phyloP scores from a whole-genome alignment of 441 rosid genomes.

The Omphalea diandra region DNA sequence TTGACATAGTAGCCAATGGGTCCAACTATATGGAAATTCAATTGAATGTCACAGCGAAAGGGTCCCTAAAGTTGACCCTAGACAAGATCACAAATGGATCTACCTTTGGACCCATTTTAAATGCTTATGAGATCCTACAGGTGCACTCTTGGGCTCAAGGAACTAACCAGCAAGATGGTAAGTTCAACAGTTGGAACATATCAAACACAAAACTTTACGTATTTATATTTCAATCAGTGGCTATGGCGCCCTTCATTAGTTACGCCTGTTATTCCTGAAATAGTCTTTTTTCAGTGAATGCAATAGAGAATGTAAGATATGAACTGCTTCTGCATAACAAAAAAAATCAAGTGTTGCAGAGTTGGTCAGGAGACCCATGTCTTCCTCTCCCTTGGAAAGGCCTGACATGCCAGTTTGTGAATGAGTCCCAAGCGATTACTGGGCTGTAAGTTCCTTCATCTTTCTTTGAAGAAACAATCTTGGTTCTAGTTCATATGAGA shows the following conservation, averaged over 20 bases:
- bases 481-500: constrained; percentile 3
- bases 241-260: not conserved
- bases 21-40: constrained; percentile 39
- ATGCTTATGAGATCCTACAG: constrained; percentile 66
- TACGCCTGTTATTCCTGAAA: not conserved
- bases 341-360: constrained; percentile 30
- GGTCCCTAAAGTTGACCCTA: constrained; percentile 56
- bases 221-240: not conserved
- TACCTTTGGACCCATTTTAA: constrained; percentile 58
- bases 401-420: constrained; percentile 36
- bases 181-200: constrained; percentile 3
- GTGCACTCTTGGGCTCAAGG: constrained; percentile 35
- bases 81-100: constrained; percentile 40
- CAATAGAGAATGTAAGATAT: constrained; percentile 32
- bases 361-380: constrained; percentile 79
- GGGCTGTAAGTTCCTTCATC: constrained; percentile 43
- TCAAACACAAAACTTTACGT: not conserved
- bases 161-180: constrained; percentile 49
- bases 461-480: not conserved
- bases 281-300: constrained; percentile 36
- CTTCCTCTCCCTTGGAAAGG: constrained; percentile 53
- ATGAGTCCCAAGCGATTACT: constrained; percentile 38
- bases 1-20: constrained; percentile 45
- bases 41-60: constrained; percentile 38
- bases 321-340: constrained; percentile 38